Evolutionary conservation across 169 alveolate species (phyloP), one percentile per base, ranked within the genome.

Genomic region (Plasmodium inui): DNA sequence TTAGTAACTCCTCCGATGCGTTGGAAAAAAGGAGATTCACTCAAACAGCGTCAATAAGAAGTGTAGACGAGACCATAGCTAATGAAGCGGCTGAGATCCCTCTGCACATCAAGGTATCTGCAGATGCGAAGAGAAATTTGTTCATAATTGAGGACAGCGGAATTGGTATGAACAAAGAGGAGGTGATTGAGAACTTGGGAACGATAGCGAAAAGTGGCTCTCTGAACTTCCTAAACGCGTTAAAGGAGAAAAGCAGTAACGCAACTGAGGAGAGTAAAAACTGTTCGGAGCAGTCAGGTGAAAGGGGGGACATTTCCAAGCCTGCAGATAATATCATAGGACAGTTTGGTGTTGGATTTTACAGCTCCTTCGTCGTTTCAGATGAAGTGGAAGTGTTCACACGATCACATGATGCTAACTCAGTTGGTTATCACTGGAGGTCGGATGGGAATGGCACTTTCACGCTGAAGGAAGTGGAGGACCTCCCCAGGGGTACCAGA

Each of bases 1-100:
- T 99, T 57, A 99, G 99, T 19, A 99, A 99, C 95, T 99, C 99
- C 9, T 98, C 99, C 12, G 99, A 99, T 95, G 99, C 99, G 2
- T 96, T 99, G 83, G 99, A 99, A 95, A 99, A 99, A 97, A 98
- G 98, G 91, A 96, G 99, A 90, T 98, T 98, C 90, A 26, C 93
- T 76, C 85, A 96, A 95, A 71, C 89, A 94, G 74, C 95, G 84
- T n/a, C 74, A 46, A 55, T 94, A 82, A 84, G 95, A 92, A 46
- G 9, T 61, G 92, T 44, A 19, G 76, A 71, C 19, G 32, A 78
- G n/a, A 37, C 94, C 19, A 12, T 44, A 22, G 70, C 10, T n/a
- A 32, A 39, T 12, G 72, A 46, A 34, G 37, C 57, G 32, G 57
- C 53, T 0, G 73, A 74, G 28, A 72, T 34, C 41, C 83, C 92